A percentile compares a stretch with the other conserved stretches of the same genome.
These are phyloP conservation scores for Pseudogymnoascus sp. DNA, from an alignment of 2,329 filamentous ascomycete genomes.

Conservation along the genomic window DNA sequence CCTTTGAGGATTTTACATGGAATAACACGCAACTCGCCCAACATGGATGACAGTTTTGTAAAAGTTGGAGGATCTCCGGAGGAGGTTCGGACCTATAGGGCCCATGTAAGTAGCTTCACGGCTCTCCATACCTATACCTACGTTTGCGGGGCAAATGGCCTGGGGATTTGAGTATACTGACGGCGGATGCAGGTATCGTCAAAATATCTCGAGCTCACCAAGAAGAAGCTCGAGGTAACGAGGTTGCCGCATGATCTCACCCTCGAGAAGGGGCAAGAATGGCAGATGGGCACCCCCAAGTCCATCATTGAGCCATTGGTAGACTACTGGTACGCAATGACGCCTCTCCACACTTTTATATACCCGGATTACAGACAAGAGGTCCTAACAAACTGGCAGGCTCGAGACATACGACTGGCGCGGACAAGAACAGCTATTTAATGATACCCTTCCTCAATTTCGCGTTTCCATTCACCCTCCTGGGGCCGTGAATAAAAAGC, in stretches of 20 bases:
- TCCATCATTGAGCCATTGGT: conserved; percentile 55
- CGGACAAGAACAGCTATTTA: conserved; percentile 50
- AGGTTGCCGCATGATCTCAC: conserved; percentile 54
- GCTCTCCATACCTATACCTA: background rate
- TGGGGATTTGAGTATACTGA: background rate
- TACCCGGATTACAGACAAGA: background rate
- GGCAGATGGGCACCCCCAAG: conserved; percentile 50
- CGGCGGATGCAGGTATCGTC: conserved; percentile 48
- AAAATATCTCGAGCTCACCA: conserved; percentile 60
- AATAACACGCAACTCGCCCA: background rate
- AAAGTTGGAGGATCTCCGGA: conserved; percentile 21
- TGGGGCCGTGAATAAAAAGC: conserved; percentile 29
- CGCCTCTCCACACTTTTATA: background rate
- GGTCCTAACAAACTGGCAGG: conserved; percentile 34
- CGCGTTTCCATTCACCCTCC: conserved; percentile 46
- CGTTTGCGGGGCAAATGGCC: background rate
- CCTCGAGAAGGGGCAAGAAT: conserved; percentile 41
- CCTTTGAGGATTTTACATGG: background rate
- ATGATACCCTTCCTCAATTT: conserved; percentile 55
- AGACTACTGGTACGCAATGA: conserved; percentile 50
- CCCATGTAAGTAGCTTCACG: conserved; percentile 42
- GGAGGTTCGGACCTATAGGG: conserved; percentile 48
- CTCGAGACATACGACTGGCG: conserved; percentile 61
- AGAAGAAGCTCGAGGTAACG: conserved; percentile 59
- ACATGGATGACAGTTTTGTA: conserved; percentile 10